Evolutionary conservation across 1,284 basidiomycete species (phyloP), one percentile per base, ranked within the genome.

Genomic region (Melampsora medusae): DNA sequence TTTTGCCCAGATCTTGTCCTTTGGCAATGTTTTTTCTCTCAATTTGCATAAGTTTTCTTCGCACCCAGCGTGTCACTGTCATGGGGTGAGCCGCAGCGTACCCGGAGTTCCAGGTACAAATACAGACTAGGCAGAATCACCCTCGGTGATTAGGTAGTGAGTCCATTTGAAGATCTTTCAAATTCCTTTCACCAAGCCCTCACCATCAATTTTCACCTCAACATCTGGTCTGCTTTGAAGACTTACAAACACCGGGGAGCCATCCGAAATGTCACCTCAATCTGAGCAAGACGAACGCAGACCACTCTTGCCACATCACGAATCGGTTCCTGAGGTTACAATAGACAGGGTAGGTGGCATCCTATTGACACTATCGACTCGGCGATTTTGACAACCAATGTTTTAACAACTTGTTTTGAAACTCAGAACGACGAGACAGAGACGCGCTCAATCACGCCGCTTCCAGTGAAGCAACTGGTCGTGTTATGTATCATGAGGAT

Each of bases 401-500:
- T 6, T n/a, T 17, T 22, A 22, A 12, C 22, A 7, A 28, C n/a
- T 9, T 28, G 19, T 56, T 22, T 56, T n/a, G 9, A 56, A 22
- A 56, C 28, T 22, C 28, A 56, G 53, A 22, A 22, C 14, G 53
- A 56, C n/a, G 53, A 56, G 53, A n/a, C n/a, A n/a, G 53, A 22
- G 14, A 28, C n/a, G 2, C 53, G 53, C n/a, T 14, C n/a, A 16
- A n/a, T 28, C n/a, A 56, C 53, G n/a, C 53, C 53, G n/a, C 53
- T 56, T 22, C 53, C 53, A 22, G 53, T 56, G n/a, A 56, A 56
- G 14, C 53, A 56, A 56, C 53, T 56, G n/a, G 1, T 56, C 7
- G 53, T 56, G 14, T 16, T 56, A 56, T 56, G 53, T 14, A 19
- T 56, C 53, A 56, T 56, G 53, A 56, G 53, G 53, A 56, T 56